A percentile compares a stretch with the other conserved stretches of the same genome.
Evolutionary conservation across 768 basidiomycete species (phyloP).

Genomic region (Kwoniella heveanensis): DNA sequence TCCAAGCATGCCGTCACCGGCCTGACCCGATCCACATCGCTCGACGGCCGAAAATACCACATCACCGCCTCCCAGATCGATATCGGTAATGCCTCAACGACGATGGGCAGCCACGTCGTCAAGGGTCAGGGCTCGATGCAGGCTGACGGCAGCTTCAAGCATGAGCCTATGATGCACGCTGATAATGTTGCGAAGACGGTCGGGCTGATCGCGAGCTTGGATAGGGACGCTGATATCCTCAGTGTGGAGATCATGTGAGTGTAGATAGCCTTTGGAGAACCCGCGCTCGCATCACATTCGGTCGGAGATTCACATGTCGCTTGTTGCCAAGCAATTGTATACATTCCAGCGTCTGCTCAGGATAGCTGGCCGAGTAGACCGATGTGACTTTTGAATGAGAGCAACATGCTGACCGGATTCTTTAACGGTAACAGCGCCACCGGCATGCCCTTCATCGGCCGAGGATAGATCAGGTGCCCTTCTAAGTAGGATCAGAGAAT

Average conservation of each 20-base stretch:
- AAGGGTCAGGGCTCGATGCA: constrained; percentile 68
- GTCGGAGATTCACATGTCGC: background rate
- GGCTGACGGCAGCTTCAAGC: constrained; percentile 64
- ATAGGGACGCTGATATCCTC: constrained; percentile 69
- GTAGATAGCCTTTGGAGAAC: too few relatives aligned
- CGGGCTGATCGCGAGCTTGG: constrained; percentile 71
- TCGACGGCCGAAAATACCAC: constrained; percentile 72
- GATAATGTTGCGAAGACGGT: constrained; percentile 71
- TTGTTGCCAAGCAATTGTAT: too few relatives aligned
- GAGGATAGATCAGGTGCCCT: too few relatives aligned
- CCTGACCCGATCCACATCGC: constrained; percentile 71
- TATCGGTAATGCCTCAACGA: constrained; percentile 76
- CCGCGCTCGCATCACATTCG: background rate
- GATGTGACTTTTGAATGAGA: too few relatives aligned
- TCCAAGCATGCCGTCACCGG: constrained; percentile 81
- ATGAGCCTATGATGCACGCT: constrained; percentile 71
- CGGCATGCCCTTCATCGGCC: constrained; percentile 53
- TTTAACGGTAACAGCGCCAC: constrained; percentile 36
- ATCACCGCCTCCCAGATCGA: constrained; percentile 82
- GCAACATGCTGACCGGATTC: constrained; percentile 14
- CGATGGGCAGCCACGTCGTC: constrained; percentile 61
- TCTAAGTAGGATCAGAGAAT: too few relatives aligned
- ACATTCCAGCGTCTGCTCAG: too few relatives aligned
- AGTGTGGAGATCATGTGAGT: constrained; percentile 74
- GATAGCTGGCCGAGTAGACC: too few relatives aligned